Conservation (phyloP, 2,329 filamentous ascomycete species). For the Clarireedia hainanense region DNA sequence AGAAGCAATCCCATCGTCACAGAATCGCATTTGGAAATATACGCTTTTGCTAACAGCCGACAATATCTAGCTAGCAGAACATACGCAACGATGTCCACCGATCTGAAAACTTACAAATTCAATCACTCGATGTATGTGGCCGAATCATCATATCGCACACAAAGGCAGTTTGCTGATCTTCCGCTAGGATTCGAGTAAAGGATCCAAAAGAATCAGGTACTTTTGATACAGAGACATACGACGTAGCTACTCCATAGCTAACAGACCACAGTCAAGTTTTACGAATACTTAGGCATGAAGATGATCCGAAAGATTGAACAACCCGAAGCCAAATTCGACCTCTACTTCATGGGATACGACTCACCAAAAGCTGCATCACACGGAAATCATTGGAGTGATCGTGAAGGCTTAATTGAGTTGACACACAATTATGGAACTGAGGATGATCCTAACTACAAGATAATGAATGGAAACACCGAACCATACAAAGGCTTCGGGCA, state of each 20-base stretch:
- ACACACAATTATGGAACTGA: constrained; percentile 85
- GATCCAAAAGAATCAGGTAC: constrained; percentile 74
- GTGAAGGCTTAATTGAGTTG: constrained; percentile 85
- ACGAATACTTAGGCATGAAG: constrained; percentile 84
- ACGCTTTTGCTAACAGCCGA: constrained; percentile 11
- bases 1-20: not conserved
- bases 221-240: not conserved
- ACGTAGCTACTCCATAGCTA: not conserved
- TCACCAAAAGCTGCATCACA: constrained; percentile 64
- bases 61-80: constrained; percentile 19
- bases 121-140: constrained; percentile 74
- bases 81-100: constrained; percentile 47
- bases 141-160: not conserved
- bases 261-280: constrained; percentile 65
- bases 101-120: constrained; percentile 70
- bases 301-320: constrained; percentile 73
- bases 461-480: constrained; percentile 87
- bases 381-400: constrained; percentile 66
- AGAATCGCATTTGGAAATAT: not conserved
- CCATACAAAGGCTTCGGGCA: constrained; percentile 67
- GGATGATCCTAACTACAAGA: constrained; percentile 67
- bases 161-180: constrained; percentile 14
- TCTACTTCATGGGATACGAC: constrained; percentile 93
- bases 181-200: constrained; percentile 77
- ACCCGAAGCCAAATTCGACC: constrained; percentile 84